Percentiles rank a stretch among this genome's conserved stretches.
phyloP scores from a whole-genome alignment of 1,284 basidiomycete species.

The Mrakiaceae sp. region DNA sequence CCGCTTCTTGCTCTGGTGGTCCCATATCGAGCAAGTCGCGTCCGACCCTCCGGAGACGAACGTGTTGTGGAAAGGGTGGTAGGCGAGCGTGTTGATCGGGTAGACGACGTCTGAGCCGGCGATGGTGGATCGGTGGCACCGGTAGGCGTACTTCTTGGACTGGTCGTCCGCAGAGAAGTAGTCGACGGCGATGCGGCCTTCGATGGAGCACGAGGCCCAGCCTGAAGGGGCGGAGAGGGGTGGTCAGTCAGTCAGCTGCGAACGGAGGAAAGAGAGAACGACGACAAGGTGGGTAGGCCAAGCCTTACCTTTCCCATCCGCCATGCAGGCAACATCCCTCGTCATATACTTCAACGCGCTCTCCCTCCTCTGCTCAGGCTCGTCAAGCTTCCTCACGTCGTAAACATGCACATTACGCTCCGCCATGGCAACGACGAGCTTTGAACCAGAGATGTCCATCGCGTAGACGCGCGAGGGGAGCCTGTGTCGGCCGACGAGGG shows the following conservation, averaged over 20 bases:
- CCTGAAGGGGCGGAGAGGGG: slow-evolving; percentile 41
- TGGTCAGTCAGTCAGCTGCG: not conserved
- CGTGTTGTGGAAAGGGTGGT: slow-evolving; percentile 85
- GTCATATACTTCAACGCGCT: slow-evolving; percentile 95
- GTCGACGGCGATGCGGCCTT: slow-evolving; percentile 93
- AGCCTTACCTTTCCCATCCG: slow-evolving; percentile 67
- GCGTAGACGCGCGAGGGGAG: slow-evolving; percentile 76
- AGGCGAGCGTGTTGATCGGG: slow-evolving; percentile 89
- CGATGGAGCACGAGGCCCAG: slow-evolving; percentile 85
- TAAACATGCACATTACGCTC: slow-evolving; percentile 79
- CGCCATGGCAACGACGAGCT: slow-evolving; percentile 80
- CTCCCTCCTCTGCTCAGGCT: slow-evolving; percentile 67
- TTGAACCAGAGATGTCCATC: slow-evolving; percentile 59
- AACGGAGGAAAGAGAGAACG: not conserved
- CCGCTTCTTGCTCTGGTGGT: slow-evolving; percentile 91
- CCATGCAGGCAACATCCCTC: slow-evolving; percentile 78
- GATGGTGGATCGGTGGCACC: slow-evolving; percentile 84
- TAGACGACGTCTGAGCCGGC: slow-evolving; percentile 95
- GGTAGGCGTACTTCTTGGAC: slow-evolving; percentile 94
- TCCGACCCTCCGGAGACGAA: slow-evolving; percentile 92
- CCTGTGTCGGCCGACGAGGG: slow-evolving; percentile 44
- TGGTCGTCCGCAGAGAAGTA: slow-evolving; percentile 72
- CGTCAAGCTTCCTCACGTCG: slow-evolving; percentile 59
- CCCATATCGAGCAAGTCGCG: slow-evolving; percentile 86
- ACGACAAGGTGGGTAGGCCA: not conserved